These are phyloP conservation scores for Emergomyces pasteurianus DNA, from an alignment of 2,329 filamentous ascomycete species.

Conservation along the genomic window DNA sequence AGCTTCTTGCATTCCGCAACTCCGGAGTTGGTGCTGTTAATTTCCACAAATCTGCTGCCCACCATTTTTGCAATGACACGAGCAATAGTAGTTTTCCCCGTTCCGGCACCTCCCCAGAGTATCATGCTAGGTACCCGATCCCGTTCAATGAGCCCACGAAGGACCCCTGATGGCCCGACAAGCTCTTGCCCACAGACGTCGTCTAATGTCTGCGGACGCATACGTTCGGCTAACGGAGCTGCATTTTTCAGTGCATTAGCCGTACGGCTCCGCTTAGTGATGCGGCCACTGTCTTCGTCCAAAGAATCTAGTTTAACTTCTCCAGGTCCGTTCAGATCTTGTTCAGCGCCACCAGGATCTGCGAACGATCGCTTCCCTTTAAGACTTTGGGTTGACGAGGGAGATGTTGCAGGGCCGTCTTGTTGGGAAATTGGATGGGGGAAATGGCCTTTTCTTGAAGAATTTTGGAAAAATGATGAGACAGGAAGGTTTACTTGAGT, in stretches of 20 bases:
- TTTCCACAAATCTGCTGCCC: conserved; percentile 80
- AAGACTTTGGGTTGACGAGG: conserved; percentile 17
- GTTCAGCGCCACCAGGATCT: conserved; percentile 11
- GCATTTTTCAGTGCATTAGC: conserved; percentile 48
- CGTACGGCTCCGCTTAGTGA: conserved; percentile 53
- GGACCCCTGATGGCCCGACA: conserved; percentile 70
- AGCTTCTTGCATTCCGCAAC: conserved; percentile 88
- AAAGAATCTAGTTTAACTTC: neutral
- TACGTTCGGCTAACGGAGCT: conserved; percentile 82
- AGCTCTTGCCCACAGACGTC: conserved; percentile 87
- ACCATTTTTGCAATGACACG: conserved; percentile 75
- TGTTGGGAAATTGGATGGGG: conserved; percentile 14
- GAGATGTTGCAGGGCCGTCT: conserved; percentile 14
- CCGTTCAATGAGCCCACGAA: conserved; percentile 74
- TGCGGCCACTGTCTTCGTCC: neutral
- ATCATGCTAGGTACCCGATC: conserved; percentile 90
- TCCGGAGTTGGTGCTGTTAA: conserved; percentile 83
- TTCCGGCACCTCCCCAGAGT: conserved; percentile 51
- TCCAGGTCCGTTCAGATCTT: neutral
- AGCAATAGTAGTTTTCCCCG: conserved; percentile 59
- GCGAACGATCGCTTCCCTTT: conserved; percentile 23
- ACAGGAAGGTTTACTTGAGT: conserved; percentile 31
- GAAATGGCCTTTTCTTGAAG: conserved; percentile 30
- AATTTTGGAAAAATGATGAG: conserved; percentile 38
- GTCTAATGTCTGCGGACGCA: conserved; percentile 74